These are phyloP conservation scores for Monilinia polystroma DNA, from an alignment of 2,329 filamentous ascomycete species.

Conservation along the genomic window DNA sequence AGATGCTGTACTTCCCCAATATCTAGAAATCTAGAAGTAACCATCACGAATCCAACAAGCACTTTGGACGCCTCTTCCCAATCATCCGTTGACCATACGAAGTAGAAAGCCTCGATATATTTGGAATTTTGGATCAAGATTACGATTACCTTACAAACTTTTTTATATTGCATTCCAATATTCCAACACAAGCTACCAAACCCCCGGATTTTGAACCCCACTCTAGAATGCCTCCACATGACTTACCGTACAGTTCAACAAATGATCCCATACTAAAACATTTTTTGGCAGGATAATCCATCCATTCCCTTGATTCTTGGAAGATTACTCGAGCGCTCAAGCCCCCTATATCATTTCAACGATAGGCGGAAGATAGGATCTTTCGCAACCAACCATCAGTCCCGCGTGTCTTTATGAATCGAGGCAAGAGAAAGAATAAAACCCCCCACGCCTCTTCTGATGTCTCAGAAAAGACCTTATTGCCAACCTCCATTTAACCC, in stretches of 20 bases:
- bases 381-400: constrained; percentile 8
- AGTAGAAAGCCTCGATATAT: background rate
- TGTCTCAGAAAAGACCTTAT: background rate
- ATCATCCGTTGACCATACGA: background rate
- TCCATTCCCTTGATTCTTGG: background rate
- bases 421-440: background rate
- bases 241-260: constrained; percentile 5
- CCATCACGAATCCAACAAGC: constrained; percentile 4
- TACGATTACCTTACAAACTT: background rate
- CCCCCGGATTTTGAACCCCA: constrained; percentile 20
- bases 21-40: constrained; percentile 5
- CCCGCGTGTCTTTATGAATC: background rate
- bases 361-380: constrained; percentile 2
- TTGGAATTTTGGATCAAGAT: no score
- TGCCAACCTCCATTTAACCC: background rate
- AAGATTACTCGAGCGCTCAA: constrained; percentile 4
- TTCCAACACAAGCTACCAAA: constrained; percentile 11
- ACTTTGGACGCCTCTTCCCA: background rate
- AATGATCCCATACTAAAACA: background rate
- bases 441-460: background rate
- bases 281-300: background rate
- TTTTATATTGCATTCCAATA: constrained; percentile 8
- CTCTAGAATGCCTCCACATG: constrained; percentile 12
- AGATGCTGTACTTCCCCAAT: background rate
- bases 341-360: background rate